Percentiles rank a stretch among this genome's conserved stretches.
phyloP scores from a whole-genome alignment of 768 basidiomycete genomes.

The Psilocybe cubensis region DNA sequence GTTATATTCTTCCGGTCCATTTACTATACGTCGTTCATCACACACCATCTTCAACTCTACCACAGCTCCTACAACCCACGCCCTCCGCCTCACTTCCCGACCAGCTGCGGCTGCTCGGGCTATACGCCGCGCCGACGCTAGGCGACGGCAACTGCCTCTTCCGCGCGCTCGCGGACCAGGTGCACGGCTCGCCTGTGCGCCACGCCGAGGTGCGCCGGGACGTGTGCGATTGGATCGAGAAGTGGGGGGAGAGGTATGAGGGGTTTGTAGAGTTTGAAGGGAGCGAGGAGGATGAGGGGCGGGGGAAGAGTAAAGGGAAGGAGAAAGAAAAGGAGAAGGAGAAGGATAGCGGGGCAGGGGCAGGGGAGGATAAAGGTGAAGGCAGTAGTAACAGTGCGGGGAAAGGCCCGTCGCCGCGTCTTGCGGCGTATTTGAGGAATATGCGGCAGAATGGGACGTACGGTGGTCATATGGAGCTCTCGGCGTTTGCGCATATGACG shows the following conservation, averaged over 20 bases:
- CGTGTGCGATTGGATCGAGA: constrained; percentile 83
- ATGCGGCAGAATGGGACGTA: constrained; percentile 90
- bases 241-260: constrained; percentile 72
- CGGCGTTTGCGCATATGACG: constrained; percentile 85
- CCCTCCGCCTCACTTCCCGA: constrained; percentile 56
- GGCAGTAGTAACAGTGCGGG: constrained; percentile 58
- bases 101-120: constrained; percentile 77
- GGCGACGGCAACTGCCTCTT: constrained; percentile 96
- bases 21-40: not conserved
- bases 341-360: constrained; percentile 29
- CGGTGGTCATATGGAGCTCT: constrained; percentile 93
- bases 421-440: constrained; percentile 59
- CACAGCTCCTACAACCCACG: constrained; percentile 64
- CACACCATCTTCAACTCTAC: not conserved
- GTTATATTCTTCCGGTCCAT: no score
- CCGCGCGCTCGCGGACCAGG: constrained; percentile 87
- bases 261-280: constrained; percentile 87
- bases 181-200: constrained; percentile 72
- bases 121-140: constrained; percentile 86
- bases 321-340: constrained; percentile 68
- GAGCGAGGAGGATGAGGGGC: constrained; percentile 71
- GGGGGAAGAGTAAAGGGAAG: constrained; percentile 77
- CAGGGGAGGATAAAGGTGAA: constrained; percentile 38
- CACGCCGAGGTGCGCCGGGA: constrained; percentile 73
- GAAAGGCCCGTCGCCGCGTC: constrained; percentile 14